These are phyloP conservation scores for Leptosphaerulina australis DNA, from an alignment of 2,329 filamentous ascomycete species.

Conservation along the genomic window DNA sequence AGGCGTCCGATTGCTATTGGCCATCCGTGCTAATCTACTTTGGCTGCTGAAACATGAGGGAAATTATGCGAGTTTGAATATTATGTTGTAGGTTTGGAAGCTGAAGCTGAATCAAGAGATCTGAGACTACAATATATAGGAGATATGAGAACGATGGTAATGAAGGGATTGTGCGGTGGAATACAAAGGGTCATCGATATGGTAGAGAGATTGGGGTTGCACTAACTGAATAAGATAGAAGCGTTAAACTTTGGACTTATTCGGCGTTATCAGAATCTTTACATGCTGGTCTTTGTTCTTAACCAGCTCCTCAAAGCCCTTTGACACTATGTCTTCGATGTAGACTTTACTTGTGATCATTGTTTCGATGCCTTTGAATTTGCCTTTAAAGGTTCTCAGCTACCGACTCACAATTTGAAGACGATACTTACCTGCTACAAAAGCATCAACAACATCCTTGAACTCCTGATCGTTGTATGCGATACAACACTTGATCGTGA, in stretches of 20 bases:
- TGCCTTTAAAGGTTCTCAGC: constrained; percentile 25
- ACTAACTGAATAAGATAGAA: no score
- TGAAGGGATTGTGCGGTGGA: no score
- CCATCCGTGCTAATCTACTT: no score
- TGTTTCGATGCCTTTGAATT: constrained; percentile 39
- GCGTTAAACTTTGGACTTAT: constrained; percentile 21
- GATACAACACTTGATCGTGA: constrained; percentile 37
- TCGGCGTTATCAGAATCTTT: constrained; percentile 46
- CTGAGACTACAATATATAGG: no score
- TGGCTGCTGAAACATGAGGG: no score
- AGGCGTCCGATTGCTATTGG: no score
- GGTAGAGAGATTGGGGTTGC: no score
- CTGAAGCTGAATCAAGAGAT: no score
- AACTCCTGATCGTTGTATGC: constrained; percentile 44
- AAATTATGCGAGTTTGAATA: no score
- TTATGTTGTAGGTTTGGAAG: no score
- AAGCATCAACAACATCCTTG: constrained; percentile 41
- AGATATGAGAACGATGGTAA: no score
- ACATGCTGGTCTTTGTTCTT: constrained; percentile 44
- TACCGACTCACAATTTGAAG: not conserved
- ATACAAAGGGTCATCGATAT: no score
- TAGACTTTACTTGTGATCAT: constrained; percentile 44
- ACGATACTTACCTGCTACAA: constrained; percentile 34
- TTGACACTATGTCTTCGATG: constrained; percentile 39
- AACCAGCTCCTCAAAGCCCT: constrained; percentile 43